Evolutionary conservation across 2,329 filamentous ascomycete species (phyloP), one percentile per base, ranked within the genome.

Genomic region (Colletotrichum sp.): DNA sequence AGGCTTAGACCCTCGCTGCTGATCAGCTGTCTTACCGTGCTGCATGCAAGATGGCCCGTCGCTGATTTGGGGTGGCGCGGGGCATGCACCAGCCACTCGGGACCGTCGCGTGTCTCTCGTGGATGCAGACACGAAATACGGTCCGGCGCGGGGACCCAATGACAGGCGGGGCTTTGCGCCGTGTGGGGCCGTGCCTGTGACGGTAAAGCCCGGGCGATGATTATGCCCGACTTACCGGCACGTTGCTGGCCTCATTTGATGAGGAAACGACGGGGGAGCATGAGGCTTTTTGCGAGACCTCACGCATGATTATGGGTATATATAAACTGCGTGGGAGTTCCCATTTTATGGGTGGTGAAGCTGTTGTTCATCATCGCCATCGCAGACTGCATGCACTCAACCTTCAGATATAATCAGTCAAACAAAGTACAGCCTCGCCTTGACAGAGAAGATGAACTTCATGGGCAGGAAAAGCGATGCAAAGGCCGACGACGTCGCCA

Each of bases 401-500:
- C 4, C 44, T 52, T 52, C 6, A 52, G n/a, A 52, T 3, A 52
- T 2, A 21, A 52, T 8, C 44, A 52, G 4, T 21, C 44, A 52
- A 1, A 13, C n/a, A 52, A 13, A 52, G 44, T 52, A 15, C 44
- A 39, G 2, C 62, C n/a, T 44, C 6, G 5, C 15, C 32, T 64
- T 44, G 8, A 44, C 62, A 6, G 4, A 64, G 32, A 77, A 6
- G 8, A 74, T 77, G 69, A 77, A n/a, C 44, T 66, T 69, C 36
- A 65, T 24, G 28, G 36, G 66, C 36, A 72, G 70, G 21, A 67
- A 65, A 15, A 72, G 72, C 59, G 68, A 76, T 28, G 67, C 5
- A 13, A 65, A 79, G 55, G 75, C 79, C 12, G 80, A 79, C 7
- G 82, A 83, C 49, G 78, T 81, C 5, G 86, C 85, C 39, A 74